phyloP scores from a whole-genome alignment of 495 filamentous ascomycete species.

The Podospora pseudocomata region DNA sequence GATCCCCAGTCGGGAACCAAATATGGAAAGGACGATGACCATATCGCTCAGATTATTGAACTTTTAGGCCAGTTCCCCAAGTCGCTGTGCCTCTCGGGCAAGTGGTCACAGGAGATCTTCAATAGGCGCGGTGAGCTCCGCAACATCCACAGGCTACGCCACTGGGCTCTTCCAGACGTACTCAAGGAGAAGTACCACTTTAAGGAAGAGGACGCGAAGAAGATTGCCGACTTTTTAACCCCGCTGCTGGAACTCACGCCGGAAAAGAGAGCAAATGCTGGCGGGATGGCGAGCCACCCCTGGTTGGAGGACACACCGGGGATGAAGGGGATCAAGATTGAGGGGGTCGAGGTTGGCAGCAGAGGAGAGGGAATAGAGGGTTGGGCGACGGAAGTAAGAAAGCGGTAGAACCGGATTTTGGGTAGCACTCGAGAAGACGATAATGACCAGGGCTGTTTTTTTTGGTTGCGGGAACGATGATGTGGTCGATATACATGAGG shows the following conservation, averaged over 20 bases:
- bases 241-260: conserved; percentile 92
- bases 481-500: not conserved
- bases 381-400: conserved; percentile 88
- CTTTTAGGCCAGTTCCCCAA: conserved; percentile 92
- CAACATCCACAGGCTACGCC: conserved; percentile 94
- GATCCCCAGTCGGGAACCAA: conserved; percentile 98
- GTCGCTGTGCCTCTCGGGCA: conserved; percentile 81
- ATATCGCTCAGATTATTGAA: conserved; percentile 99
- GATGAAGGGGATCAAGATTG: conserved; percentile 75
- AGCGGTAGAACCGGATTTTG: conserved; percentile 50
- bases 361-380: conserved; percentile 93
- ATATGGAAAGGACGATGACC: conserved; percentile 99
- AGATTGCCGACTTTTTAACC: conserved; percentile 78
- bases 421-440: not conserved
- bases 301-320: conserved; percentile 81
- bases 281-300: conserved; percentile 80
- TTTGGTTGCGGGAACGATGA: not conserved
- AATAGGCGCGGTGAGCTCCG: conserved; percentile 95
- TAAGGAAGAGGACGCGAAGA: conserved; percentile 66
- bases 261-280: conserved; percentile 86
- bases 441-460: not conserved
- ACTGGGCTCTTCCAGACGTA: conserved; percentile 95
- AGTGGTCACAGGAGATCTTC: conserved; percentile 99
- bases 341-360: conserved; percentile 68
- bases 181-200: conserved; percentile 97